Evolutionary conservation across 1,139 yeast genomes (phyloP), one percentile per base, ranked within the genome.

Genomic region (Kodamaea plutei): DNA sequence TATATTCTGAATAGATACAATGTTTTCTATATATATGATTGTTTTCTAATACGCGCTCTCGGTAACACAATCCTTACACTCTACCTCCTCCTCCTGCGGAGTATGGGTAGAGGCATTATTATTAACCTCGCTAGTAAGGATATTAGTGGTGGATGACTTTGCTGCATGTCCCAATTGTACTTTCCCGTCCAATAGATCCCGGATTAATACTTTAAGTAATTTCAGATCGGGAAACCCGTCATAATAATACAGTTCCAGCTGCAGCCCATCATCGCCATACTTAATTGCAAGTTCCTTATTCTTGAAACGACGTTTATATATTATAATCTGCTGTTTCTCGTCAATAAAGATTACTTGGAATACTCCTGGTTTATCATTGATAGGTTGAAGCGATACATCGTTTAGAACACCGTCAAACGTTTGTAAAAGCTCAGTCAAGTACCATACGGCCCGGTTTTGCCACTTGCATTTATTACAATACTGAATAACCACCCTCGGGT

Each of bases 161-260:
- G 61, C 66, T 14, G 64, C 48, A 44, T 67, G 73, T 3, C 69
- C 68, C 41, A 63, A 45, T 5, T 46, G 41, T n/a, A 25, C 23
- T 8, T 24, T 26, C 3, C 47, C 50, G 5, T 47, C 54, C 14
- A 67, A 45, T 28, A 52, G 45, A 29, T 61, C 53, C 16, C 67
- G 50, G 13, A 68, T 47, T 34, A 68, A 50, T 16, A 51, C 41
- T 38, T 68, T 68, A 30, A 68, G 41, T 28, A 66, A 54, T 42
- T 67, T 68, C 9, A 69, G 56, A 39, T 68, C 74, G 3, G 73
- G 73, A 32, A 68, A 68, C 26, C 74, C 74, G 29, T 65, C 73
- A 40, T 55, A 61, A 35, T 53, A 55, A 45, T 54, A 64, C 1
- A 40, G 41, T 23, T 55, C 64, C n/a, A 43, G 37, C 36, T 61